Evolutionary conservation across 176 grass and related monocot species (phyloP).

Genomic region (Raddia distichophylla): DNA sequence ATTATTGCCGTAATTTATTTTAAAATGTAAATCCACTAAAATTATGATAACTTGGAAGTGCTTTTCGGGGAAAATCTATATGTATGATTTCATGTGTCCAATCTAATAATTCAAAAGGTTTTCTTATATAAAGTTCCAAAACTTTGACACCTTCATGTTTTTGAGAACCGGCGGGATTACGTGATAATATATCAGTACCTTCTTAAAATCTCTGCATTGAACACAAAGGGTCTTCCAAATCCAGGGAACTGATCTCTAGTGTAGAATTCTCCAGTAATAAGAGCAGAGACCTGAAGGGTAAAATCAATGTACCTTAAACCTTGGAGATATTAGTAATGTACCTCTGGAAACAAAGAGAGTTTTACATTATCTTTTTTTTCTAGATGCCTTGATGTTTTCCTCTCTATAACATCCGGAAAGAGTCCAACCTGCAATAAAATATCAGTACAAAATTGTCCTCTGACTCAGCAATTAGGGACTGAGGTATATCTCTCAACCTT

Average conservation of each 20-base stretch:
- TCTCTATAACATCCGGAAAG: slow-evolving; percentile 91
- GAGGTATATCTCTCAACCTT: slow-evolving; percentile 57
- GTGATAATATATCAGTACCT: slow-evolving; percentile 53
- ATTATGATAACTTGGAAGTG: no score
- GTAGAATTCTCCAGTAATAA: slow-evolving; percentile 94
- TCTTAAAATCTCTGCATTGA: slow-evolving; percentile 74
- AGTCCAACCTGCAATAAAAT: slow-evolving; percentile 81
- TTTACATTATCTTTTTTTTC: slow-evolving; percentile 84
- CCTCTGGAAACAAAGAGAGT: slow-evolving; percentile 11
- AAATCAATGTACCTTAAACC: slow-evolving; percentile 20
- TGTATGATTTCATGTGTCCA: no score
- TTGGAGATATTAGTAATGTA: not conserved
- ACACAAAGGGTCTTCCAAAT: slow-evolving; percentile 91
- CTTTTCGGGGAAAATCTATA: no score
- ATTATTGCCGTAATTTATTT: no score
- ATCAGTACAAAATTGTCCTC: slow-evolving; percentile 44
- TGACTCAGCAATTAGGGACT: slow-evolving; percentile 33
- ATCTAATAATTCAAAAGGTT: no score
- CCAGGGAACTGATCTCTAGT: slow-evolving; percentile 91
- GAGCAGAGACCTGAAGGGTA: slow-evolving; percentile 76
- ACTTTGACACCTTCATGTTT: no score
- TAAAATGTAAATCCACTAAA: no score
- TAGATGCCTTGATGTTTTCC: slow-evolving; percentile 71
- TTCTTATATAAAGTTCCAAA: no score
- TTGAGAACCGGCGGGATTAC: no score